Conservation (phyloP, 2,329 filamentous ascomycete species). For the Aschersonia sp. region DNA sequence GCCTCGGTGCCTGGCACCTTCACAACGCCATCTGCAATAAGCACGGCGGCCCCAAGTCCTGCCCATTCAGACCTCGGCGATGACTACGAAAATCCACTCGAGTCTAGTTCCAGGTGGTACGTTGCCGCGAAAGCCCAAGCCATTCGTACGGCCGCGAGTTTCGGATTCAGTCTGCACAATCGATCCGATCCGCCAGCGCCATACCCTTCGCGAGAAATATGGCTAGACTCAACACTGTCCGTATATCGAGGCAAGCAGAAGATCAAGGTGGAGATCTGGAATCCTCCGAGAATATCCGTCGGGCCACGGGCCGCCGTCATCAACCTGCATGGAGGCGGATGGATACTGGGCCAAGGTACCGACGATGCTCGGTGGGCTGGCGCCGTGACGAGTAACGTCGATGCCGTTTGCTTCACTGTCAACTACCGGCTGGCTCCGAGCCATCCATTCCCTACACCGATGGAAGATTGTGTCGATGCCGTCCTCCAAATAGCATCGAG, state of each 20-base stretch:
- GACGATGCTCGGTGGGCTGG: constrained; percentile 49
- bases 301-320: constrained; percentile 38
- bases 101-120: constrained; percentile 27
- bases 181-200: constrained; percentile 24
- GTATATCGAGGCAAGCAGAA: constrained; percentile 19
- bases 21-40: constrained; percentile 6
- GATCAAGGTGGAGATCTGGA: constrained; percentile 34
- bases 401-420: constrained; percentile 47
- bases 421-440: constrained; percentile 56
- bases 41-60: constrained; percentile 12
- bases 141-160: constrained; percentile 26
- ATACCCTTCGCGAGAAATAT: constrained; percentile 22
- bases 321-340: constrained; percentile 56
- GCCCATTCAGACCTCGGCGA: constrained; percentile 16
- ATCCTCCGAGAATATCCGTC: constrained; percentile 17
- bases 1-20: constrained; percentile 1
- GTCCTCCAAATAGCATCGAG: constrained; percentile 44
- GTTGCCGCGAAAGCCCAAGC: constrained; percentile 26
- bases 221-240: constrained; percentile 27
- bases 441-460: constrained; percentile 46
- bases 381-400: constrained; percentile 32
- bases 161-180: constrained; percentile 28
- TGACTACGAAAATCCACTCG: constrained; percentile 29
- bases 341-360: constrained; percentile 46
- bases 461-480: constrained; percentile 52